phyloP scores from a whole-genome alignment of 495 filamentous ascomycete species.

The Staphylotrichum longicolle region DNA sequence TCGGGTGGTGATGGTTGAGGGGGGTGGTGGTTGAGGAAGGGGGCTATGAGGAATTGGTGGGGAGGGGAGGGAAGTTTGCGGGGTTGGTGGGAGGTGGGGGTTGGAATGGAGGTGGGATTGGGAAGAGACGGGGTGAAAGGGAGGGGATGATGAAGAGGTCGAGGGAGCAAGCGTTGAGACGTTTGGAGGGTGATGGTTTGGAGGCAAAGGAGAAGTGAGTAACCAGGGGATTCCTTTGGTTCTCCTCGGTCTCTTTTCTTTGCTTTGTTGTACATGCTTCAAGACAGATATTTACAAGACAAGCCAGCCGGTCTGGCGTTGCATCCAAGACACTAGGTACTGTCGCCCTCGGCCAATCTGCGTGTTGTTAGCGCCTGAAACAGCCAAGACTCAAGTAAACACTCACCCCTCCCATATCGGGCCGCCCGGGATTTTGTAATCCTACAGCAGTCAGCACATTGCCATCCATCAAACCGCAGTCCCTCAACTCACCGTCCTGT shows the following conservation, averaged over 20 bases:
- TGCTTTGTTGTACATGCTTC: conserved; percentile 9
- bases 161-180: conserved; percentile 23
- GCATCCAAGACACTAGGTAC: conserved; percentile 29
- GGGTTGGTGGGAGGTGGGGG: conserved; percentile 37
- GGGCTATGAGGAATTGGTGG: conserved; percentile 53
- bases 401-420: conserved; percentile 47
- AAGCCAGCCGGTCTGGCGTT: neutral
- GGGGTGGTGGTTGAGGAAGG: conserved; percentile 66
- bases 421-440: conserved; percentile 46
- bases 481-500: conserved; percentile 29
- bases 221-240: neutral
- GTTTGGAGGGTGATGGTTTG: conserved; percentile 17
- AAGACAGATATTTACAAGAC: neutral
- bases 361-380: conserved; percentile 16
- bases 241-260: neutral
- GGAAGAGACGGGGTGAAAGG: neutral
- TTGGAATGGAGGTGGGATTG: conserved; percentile 27
- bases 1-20: conserved; percentile 65
- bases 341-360: conserved; percentile 28
- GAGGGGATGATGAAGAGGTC: conserved; percentile 14
- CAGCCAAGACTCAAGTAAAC: neutral
- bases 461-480: conserved; percentile 8
- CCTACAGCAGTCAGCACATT: conserved; percentile 31
- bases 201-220: neutral
- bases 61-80: conserved; percentile 35